Conservation (phyloP, 2,329 filamentous ascomycete genomes). For the Verticillium tricorpus region DNA sequence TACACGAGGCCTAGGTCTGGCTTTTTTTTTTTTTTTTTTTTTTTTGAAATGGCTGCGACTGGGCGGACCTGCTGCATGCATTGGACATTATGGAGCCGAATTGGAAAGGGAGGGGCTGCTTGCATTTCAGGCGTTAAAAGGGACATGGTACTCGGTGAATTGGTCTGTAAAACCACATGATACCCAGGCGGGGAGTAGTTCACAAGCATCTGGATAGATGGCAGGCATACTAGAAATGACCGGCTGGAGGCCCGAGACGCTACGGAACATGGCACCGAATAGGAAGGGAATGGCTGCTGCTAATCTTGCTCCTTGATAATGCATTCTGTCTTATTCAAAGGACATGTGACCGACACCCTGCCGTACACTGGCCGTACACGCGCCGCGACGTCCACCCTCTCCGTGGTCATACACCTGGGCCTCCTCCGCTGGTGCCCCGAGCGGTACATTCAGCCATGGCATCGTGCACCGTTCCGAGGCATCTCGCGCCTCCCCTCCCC, state of each 20-base stretch:
- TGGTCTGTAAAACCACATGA: background rate
- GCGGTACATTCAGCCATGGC: no score
- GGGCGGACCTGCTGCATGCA: no score
- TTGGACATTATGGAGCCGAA: background rate
- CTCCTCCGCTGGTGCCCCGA: no score
- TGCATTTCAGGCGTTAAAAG: background rate
- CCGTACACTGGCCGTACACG: background rate
- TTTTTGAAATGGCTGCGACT: background rate
- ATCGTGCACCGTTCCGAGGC: no score
- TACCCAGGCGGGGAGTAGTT: background rate
- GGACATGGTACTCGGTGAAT: background rate
- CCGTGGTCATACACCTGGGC: no score
- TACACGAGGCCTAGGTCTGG: constrained; percentile 24
- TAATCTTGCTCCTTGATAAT: background rate
- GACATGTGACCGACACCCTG: background rate
- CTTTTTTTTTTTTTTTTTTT: rapidly evolving
- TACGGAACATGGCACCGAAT: background rate
- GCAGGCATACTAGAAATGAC: no score
- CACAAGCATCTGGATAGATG: no score
- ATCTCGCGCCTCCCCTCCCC: background rate
- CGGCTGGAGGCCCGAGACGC: background rate
- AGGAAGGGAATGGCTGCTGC: background rate
- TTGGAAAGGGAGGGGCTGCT: background rate
- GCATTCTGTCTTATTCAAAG: background rate
- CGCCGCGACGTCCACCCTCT: background rate